Evolutionary conservation across 495 filamentous ascomycete species (phyloP), one percentile per base, ranked within the genome.

Genomic region (Neurospora discreta): DNA sequence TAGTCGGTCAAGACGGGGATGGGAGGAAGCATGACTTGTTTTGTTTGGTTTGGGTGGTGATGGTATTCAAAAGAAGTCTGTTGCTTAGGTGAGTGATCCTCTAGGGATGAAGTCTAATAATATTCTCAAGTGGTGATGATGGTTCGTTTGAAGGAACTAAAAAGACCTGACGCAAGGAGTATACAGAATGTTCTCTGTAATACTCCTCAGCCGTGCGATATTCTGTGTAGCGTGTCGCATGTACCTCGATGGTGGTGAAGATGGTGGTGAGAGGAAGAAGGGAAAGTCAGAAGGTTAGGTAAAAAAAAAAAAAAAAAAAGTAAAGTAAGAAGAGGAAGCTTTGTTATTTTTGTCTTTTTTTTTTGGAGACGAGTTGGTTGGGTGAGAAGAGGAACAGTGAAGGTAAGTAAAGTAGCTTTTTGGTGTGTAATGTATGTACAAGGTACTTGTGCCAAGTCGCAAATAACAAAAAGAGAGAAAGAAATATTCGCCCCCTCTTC

Each of bases 1-100:
- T 97, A 98, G 78, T 97, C 91, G 77, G 87, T 84, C 42, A 92
- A 84, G 40, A 84, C 81, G 13, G 95, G 95, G 69, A 99, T 85
- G 41, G 92, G 89, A 72, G 93, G 91, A 77, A 93, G 85, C 95
- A 99, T 99, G 75, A 73, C 77, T 68, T 71, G 3, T 3, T 52
- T 1, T 60, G 23, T 30, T 60, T 30, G 10, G 23, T 33, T 60
- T 30, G 1, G 23, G 3, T 60, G 52, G 13, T 60, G 52, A 60
- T 33, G 20, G 13, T 60, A 9, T 7, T 16, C 23, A 60, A 60
- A 60, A 60, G 5, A 3, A 60, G 13, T 60, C 23, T 16, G 52
- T 30, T 60, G 52, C 52, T 30, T 38, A 39, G 40, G 23, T 68
- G 68, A 70, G 36, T 68, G 68, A 70, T 52, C 18, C 18, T 43